These are phyloP conservation scores for Vinca major DNA, from an alignment of 305 asterid species.

Conservation along the genomic window DNA sequence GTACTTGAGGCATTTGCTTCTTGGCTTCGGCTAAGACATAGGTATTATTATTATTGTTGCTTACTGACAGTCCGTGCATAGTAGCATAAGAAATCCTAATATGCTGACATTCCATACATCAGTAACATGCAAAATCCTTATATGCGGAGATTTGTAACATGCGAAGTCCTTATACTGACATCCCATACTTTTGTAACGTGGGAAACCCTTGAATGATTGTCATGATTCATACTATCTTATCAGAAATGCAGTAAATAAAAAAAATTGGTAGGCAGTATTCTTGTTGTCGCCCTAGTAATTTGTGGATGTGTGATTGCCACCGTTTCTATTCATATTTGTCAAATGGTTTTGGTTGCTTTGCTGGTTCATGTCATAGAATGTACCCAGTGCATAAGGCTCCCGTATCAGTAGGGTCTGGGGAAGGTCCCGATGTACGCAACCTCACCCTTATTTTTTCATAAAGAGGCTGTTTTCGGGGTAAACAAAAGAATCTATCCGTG, in stretches of 20 bases:
- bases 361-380: background rate
- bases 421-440: no score
- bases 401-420: no score
- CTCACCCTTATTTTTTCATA: no score
- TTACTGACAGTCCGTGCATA: background rate
- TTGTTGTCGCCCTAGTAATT: background rate
- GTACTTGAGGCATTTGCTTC: conserved; percentile 98
- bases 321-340: background rate
- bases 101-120: no score
- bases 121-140: no score
- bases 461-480: no score
- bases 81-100: no score
- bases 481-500: background rate
- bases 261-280: background rate
- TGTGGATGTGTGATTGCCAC: background rate
- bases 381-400: no score
- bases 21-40: conserved; percentile 92
- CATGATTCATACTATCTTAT: background rate
- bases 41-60: conserved; percentile 34
- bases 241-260: background rate
- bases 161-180: no score
- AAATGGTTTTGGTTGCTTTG: background rate
- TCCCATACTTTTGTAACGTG: background rate
- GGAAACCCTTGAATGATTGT: background rate
- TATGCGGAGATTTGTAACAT: no score